A percentile compares a stretch with the other conserved stretches of the same genome.
phyloP scores from a whole-genome alignment of 306 rosid genomes.

The Sophora flavescens region DNA sequence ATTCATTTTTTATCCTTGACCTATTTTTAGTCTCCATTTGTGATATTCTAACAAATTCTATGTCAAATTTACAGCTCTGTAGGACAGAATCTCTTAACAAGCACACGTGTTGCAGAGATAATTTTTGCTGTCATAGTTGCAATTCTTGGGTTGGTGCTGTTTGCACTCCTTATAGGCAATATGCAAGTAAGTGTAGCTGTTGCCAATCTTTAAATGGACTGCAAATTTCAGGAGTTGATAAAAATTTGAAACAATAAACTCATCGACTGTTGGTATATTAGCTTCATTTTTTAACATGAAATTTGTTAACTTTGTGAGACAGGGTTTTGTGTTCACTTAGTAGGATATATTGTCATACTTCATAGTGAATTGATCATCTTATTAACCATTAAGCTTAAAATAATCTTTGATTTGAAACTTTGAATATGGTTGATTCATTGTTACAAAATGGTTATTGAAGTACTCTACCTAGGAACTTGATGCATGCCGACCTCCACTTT shows the following conservation, averaged over 20 bases:
- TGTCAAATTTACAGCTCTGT: conserved; percentile 55
- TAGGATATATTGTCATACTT: conserved; percentile 1
- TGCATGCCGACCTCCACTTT: not conserved
- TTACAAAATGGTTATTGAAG: not conserved
- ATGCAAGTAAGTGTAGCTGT: conserved; percentile 59
- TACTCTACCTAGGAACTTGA: conserved; percentile 13
- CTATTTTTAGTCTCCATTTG: not conserved
- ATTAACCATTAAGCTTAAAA: conserved; percentile 1
- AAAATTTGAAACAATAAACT: conserved; percentile 4
- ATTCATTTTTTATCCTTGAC: conserved; percentile 18
- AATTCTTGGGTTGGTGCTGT: conserved; percentile 66
- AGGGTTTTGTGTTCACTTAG: conserved; percentile 1
- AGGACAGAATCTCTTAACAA: conserved; percentile 66
- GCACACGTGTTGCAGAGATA: conserved; percentile 57
- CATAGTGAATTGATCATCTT: not conserved
- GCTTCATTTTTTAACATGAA: not conserved
- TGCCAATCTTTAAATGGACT: not conserved
- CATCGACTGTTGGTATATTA: not conserved
- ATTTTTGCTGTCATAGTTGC: conserved; percentile 64
- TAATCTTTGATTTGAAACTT: not conserved
- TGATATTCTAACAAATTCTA: conserved; percentile 32
- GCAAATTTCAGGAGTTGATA: conserved; percentile 13
- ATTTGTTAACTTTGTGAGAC: not conserved
- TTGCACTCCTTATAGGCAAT: conserved; percentile 65
- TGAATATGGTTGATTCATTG: not conserved